Conservation (phyloP, 345 rosid genomes). For the Rhizophora mangle region DNA sequence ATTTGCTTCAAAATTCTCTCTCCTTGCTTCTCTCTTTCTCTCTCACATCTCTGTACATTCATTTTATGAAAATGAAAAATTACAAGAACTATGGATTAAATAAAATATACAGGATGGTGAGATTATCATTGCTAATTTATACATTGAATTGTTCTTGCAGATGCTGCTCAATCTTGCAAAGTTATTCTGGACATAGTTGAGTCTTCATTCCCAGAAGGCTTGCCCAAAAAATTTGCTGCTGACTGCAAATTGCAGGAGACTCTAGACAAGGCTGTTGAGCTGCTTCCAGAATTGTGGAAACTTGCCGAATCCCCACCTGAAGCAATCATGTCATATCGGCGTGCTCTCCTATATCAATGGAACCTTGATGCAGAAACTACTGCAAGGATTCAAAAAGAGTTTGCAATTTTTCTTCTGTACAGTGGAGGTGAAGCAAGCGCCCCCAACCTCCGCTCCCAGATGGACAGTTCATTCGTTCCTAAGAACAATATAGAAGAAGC, state of each 20-base stretch:
- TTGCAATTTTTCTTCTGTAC: conserved; percentile 71
- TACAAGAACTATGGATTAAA: too few relatives aligned
- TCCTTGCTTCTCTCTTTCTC: too few relatives aligned
- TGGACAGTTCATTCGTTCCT: conserved; percentile 65
- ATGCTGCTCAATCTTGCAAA: conserved; percentile 85
- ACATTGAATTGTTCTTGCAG: conserved; percentile 48
- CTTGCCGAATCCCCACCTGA: conserved; percentile 58
- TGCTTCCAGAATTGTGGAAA: conserved; percentile 86
- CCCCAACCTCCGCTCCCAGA: conserved; percentile 62
- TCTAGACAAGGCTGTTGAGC: conserved; percentile 62
- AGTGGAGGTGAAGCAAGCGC: conserved; percentile 81
- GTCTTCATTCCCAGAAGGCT: conserved; percentile 70
- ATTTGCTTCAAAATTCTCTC: too few relatives aligned
- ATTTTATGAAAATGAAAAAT: too few relatives aligned
- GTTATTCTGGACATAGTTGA: conserved; percentile 77
- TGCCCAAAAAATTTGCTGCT: conserved; percentile 60
- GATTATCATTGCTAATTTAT: conserved; percentile 25
- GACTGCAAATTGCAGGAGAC: conserved; percentile 80
- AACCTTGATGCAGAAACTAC: conserved; percentile 55
- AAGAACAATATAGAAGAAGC: conserved; percentile 78
- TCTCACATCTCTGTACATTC: too few relatives aligned
- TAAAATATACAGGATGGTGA: not conserved
- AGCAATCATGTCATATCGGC: conserved; percentile 60
- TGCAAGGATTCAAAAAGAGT: conserved; percentile 69
- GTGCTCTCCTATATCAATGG: conserved; percentile 72